phyloP scores from a whole-genome alignment of 345 rosid genomes.

The Syzygium oleosum region DNA sequence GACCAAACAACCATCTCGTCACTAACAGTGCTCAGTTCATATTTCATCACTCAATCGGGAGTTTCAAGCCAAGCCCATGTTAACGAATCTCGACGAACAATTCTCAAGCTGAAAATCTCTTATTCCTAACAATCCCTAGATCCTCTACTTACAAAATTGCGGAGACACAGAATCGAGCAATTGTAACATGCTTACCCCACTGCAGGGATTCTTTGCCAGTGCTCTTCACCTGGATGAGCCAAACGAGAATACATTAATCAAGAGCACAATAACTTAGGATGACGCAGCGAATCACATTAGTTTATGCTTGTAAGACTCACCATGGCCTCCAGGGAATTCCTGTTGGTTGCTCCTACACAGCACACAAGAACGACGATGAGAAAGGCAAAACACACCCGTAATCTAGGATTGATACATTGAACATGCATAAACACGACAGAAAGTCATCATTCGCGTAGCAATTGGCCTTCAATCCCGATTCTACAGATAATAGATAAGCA shows the following conservation, averaged over 20 bases:
- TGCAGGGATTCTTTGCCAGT: conserved; percentile 83
- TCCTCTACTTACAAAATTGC: background rate
- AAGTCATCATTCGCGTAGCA: background rate
- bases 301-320: conserved; percentile 23
- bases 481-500: background rate
- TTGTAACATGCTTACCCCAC: conserved; percentile 54
- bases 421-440: background rate
- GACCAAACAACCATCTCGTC: background rate
- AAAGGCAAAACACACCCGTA: background rate
- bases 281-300: fast-evolving
- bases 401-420: background rate
- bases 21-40: background rate
- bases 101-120: background rate
- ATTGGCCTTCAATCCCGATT: background rate
- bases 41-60: background rate
- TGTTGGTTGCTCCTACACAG: conserved; percentile 56
- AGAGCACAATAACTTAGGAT: background rate
- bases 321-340: conserved; percentile 76
- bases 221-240: conserved; percentile 53
- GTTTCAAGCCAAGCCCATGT: background rate
- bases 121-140: background rate
- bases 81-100: fast-evolving
- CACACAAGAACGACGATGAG: background rate
- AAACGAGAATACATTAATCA: background rate
- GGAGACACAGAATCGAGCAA: background rate